Percentiles rank a stretch among this genome's conserved stretches.
Evolutionary conservation across 2,329 filamentous ascomycete genomes (phyloP).

Genomic region (Magnaporthiopsis rhizophila): DNA sequence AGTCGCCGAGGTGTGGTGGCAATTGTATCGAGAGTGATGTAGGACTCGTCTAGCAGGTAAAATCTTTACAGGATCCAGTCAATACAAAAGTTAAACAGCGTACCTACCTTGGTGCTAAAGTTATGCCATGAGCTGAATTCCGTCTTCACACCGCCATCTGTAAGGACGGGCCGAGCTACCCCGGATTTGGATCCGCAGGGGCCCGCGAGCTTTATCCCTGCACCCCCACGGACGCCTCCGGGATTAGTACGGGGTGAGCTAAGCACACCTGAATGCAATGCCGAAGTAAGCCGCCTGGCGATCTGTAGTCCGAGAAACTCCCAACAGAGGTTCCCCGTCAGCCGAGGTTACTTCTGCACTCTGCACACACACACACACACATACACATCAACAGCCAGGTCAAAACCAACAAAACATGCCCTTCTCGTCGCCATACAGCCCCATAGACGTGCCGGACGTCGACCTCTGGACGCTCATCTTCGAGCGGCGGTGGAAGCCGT

Average conservation of each 20-base stretch:
- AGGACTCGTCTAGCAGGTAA: no score
- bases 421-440: conserved; percentile 55
- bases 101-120: no score
- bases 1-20: no score
- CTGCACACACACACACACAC: no score
- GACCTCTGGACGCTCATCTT: conserved; percentile 78
- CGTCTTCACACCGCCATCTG: no score
- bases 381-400: no score
- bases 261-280: not conserved
- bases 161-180: not conserved
- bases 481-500: conserved; percentile 56
- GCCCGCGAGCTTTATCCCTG: not conserved
- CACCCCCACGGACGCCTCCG: not conserved
- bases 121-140: no score
- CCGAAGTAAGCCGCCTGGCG: not conserved
- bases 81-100: no score
- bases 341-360: no score
- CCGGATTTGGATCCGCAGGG: not conserved
- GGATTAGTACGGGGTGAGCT: not conserved
- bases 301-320: not conserved
- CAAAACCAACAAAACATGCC: conserved; percentile 48
- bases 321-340: no score
- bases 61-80: no score
- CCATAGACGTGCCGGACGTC: conserved; percentile 61
- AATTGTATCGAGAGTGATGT: no score